Evolutionary conservation across 2,329 filamentous ascomycete species (phyloP), one percentile per base, ranked within the genome.

Genomic region (Chaetomium globosum): DNA sequence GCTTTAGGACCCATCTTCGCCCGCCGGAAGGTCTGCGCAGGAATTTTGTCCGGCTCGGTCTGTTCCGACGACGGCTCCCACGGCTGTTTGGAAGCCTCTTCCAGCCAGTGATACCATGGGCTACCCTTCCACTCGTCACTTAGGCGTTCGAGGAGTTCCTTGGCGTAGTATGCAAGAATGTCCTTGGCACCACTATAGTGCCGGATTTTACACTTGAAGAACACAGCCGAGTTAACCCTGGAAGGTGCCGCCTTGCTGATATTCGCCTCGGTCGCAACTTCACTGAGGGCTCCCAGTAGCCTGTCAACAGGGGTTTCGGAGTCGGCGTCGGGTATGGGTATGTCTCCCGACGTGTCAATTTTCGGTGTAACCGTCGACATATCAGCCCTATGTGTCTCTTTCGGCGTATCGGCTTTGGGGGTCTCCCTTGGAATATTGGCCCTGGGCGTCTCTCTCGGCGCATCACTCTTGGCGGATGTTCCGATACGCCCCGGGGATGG

Each of bases 81-180:
- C 1, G 75, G 73, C 1, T 73, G 39, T 4, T 73, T 53, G 0
- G 76, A 71, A 3, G 72, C 65, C 3, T 73, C 66, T 48, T 75
- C 67, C 0, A 83, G 72, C 73, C 75, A 81, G 0, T 64, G 13
- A 39, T 74, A 77, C 30, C 79, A 73, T 0, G 73, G 73, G 9
- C 74, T 74, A 0, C 64, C 62, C 3, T 71, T 68, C 70, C 78
- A 82, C 23, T 74, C 68, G 4, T 71, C 69, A 46, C 76, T 75
- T 1, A 83, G 71, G 3, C 67, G 67, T 2, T 72, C 61, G 1
- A 81, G 67, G 6, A 86, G 74, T 6, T 77, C 77, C 4, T 69
- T 69, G 1, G 81, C 77, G 61, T 82, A 80, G 66, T 81, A 84
- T 13, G 78, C 75, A 2, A 82, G 70, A 3, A 84, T 71, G 46